phyloP scores from a whole-genome alignment of 805 yeast genomes.

The Martiniozyma abietophila region DNA sequence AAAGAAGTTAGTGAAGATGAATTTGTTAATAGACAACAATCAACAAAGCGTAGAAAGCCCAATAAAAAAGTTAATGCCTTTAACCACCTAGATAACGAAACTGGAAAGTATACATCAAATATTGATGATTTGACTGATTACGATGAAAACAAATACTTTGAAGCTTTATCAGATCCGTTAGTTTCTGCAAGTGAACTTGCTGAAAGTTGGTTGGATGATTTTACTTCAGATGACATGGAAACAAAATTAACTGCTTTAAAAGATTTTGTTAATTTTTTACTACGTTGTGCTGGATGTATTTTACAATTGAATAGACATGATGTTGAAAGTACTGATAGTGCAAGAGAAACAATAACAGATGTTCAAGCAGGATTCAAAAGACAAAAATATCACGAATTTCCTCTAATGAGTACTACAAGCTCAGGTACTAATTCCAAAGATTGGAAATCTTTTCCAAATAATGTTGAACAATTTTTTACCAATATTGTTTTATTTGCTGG shows the following conservation, averaged over 20 bases:
- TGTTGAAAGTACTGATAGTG: slow-evolving; percentile 41
- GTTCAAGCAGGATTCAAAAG: slow-evolving; percentile 51
- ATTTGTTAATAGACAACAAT: neutral
- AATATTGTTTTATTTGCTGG: slow-evolving; percentile 43
- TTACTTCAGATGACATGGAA: slow-evolving; percentile 26
- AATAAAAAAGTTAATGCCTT: slow-evolving; percentile 1
- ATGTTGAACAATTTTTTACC: slow-evolving; percentile 47
- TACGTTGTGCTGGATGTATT: slow-evolving; percentile 66
- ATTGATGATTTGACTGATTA: slow-evolving; percentile 34
- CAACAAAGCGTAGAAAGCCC: slow-evolving; percentile 1
- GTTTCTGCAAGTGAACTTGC: slow-evolving; percentile 43
- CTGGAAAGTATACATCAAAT: slow-evolving; percentile 13
- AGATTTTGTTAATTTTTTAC: slow-evolving; percentile 55
- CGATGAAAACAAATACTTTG: slow-evolving; percentile 39
- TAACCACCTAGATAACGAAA: neutral
- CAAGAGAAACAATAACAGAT: slow-evolving; percentile 66
- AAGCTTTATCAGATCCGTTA: slow-evolving; percentile 40
- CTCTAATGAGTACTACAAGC: slow-evolving; percentile 29
- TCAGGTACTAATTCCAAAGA: slow-evolving; percentile 29
- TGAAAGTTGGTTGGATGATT: slow-evolving; percentile 49
- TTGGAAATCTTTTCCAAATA: slow-evolving; percentile 42
- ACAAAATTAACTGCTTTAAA: slow-evolving; percentile 42
- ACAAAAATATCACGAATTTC: slow-evolving; percentile 62
- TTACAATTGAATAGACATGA: slow-evolving; percentile 67
- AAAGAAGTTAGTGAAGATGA: slow-evolving; percentile 1